Percentiles rank a stretch among this genome's conserved stretches.
phyloP scores from a whole-genome alignment of 352 stramenopile species.

The Pythium oligandrum region DNA sequence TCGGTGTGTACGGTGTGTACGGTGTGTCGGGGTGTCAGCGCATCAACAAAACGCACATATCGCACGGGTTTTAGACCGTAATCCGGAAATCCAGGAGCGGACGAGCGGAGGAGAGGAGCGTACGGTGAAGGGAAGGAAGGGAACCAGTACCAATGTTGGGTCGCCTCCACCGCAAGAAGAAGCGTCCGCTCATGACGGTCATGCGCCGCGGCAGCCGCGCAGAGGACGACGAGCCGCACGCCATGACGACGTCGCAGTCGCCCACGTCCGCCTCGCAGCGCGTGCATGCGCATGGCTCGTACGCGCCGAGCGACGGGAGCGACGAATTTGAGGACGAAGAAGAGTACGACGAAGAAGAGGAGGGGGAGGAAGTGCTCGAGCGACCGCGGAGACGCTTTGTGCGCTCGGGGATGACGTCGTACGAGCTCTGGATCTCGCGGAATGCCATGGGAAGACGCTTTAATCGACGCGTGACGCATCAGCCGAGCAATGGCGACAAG shows the following conservation, averaged over 20 bases:
- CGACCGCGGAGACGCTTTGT: slow-evolving; percentile 19
- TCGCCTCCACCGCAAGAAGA: slow-evolving; percentile 11
- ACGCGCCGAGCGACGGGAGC: slow-evolving; percentile 2
- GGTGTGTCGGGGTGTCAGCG: no score
- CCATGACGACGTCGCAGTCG: no score
- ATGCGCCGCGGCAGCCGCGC: not conserved
- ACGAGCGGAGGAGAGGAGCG: no score
- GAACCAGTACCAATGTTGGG: slow-evolving; percentile 8
- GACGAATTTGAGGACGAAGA: slow-evolving; percentile 12
- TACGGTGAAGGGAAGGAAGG: no score
- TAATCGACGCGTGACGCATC: slow-evolving; percentile 13
- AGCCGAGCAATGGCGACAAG: not conserved
- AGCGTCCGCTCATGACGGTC: slow-evolving; percentile 10
- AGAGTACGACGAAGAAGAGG: slow-evolving; percentile 3
- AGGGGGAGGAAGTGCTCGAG: slow-evolving; percentile 9
- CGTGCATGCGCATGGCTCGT: not conserved
- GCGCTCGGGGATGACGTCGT: slow-evolving; percentile 20
- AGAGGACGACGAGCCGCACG: not conserved
- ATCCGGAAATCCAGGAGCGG: no score
- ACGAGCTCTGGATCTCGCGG: slow-evolving; percentile 25
- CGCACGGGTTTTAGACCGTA: no score
- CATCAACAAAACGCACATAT: no score
- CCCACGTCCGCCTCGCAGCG: no score
- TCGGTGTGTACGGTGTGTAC: no score
- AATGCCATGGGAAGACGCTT: slow-evolving; percentile 21